phyloP scores from a whole-genome alignment of 441 rosid species.

The Omphalea diandra region DNA sequence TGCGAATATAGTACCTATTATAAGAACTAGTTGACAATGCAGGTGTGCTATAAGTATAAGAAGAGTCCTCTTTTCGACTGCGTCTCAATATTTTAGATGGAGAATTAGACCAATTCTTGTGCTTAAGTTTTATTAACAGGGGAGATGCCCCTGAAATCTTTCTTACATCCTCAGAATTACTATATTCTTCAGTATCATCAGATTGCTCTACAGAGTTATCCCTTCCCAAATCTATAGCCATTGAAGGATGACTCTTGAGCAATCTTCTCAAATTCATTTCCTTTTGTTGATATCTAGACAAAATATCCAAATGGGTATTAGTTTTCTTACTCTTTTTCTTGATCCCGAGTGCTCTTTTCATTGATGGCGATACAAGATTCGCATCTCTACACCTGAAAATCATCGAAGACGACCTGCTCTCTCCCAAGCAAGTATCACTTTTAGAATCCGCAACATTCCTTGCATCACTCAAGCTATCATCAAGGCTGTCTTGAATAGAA shows the following conservation, averaged over 20 bases:
- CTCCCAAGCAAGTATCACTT: constrained; percentile 52
- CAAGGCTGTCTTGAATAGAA: constrained; percentile 56
- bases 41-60: constrained; percentile 79
- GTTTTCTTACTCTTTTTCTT: constrained; percentile 59
- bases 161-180: constrained; percentile 63
- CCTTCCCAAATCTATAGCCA: constrained; percentile 45
- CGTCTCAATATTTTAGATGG: constrained; percentile 54
- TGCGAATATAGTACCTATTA: constrained; percentile 50
- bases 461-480: constrained; percentile 74
- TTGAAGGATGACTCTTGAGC: constrained; percentile 42
- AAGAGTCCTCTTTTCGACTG: constrained; percentile 65
- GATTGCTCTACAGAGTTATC: constrained; percentile 57
- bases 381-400: constrained; percentile 63
- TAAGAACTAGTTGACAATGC: constrained; percentile 84
- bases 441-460: constrained; percentile 54
- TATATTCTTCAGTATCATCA: constrained; percentile 66
- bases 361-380: constrained; percentile 48
- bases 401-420: constrained; percentile 47
- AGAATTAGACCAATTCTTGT: constrained; percentile 65
- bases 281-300: constrained; percentile 49
- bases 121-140: constrained; percentile 57
- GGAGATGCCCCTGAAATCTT: constrained; percentile 65
- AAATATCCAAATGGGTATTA: constrained; percentile 42
- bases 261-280: constrained; percentile 39
- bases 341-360: constrained; percentile 38